Evolutionary conservation across 345 rosid species (phyloP).

Genomic region (Pelargonium nanum): DNA sequence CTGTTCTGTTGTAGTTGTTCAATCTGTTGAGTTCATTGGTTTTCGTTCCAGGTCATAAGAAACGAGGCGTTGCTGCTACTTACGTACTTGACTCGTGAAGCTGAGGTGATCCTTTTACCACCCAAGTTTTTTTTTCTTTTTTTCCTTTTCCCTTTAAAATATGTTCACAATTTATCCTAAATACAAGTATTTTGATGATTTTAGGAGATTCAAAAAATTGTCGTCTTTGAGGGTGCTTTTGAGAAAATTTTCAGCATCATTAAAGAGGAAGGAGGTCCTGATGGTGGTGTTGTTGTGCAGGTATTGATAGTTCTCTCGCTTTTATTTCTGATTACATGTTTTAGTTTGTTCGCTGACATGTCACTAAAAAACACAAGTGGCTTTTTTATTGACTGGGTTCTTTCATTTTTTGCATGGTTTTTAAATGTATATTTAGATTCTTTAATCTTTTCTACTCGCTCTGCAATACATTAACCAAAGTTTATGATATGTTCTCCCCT

Average conservation of each 20-base stretch:
- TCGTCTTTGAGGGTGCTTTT: conserved; percentile 96
- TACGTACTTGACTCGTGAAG: conserved; percentile 90
- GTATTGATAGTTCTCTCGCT: conserved; percentile 22
- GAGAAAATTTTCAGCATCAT: conserved; percentile 91
- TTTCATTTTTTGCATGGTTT: no score
- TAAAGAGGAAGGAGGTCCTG: conserved; percentile 93
- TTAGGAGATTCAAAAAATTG: conserved; percentile 96
- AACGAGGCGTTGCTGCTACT: conserved; percentile 95
- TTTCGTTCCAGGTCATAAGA: conserved; percentile 62
- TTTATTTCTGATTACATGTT: background rate
- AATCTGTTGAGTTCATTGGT: conserved; percentile 5
- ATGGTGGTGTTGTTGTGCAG: conserved; percentile 99
- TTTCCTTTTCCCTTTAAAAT: conserved; percentile 1
- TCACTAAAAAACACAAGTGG: no score
- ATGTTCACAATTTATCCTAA: background rate
- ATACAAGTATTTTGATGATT: conserved; percentile 4
- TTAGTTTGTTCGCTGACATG: background rate
- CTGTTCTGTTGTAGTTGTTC: background rate
- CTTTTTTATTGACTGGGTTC: no score
- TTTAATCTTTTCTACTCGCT: no score
- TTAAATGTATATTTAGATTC: no score
- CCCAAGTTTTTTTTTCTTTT: background rate
- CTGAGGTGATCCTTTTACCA: conserved; percentile 47
- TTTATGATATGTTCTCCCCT: no score
- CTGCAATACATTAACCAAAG: no score